A percentile compares a stretch with the other conserved stretches of the same genome.
phyloP scores from a whole-genome alignment of 768 basidiomycete species.

The Tylopilus cervinicoccineus region DNA sequence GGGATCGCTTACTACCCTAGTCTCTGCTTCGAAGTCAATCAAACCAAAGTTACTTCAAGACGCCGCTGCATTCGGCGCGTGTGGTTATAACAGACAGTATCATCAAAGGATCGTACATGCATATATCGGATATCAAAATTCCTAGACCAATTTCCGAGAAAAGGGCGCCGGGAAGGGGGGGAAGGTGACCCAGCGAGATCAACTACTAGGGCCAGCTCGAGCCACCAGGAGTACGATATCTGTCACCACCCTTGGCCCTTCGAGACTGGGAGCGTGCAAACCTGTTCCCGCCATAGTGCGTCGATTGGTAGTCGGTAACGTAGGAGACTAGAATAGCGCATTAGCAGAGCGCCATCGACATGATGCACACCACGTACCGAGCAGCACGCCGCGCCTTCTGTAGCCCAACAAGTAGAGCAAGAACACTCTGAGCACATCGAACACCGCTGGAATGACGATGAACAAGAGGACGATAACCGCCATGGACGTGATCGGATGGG shows the following conservation, averaged over 20 bases:
- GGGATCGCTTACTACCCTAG: constrained; percentile 15
- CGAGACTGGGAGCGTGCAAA: constrained; percentile 13
- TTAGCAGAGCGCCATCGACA: neutral
- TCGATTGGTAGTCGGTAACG: constrained; percentile 19
- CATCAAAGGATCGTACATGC: neutral
- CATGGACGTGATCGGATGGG: constrained; percentile 10
- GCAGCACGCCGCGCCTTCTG: constrained; percentile 1
- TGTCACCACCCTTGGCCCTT: neutral
- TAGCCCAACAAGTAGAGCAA: neutral
- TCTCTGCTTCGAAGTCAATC: neutral
- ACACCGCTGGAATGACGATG: too few species aligned
- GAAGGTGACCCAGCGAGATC: neutral
- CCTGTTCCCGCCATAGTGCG: constrained; percentile 15
- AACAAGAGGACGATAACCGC: constrained; percentile 10
- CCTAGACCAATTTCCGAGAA: neutral
- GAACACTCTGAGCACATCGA: too few species aligned
- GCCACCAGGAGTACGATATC: neutral
- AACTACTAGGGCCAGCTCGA: neutral
- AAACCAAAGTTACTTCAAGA: neutral
- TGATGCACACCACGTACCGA: neutral
- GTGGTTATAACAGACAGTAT: neutral
- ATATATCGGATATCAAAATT: neutral
- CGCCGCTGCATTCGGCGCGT: neutral
- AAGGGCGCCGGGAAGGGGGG: neutral
- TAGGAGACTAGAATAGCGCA: constrained; percentile 6